Conservation (phyloP, 2,329 filamentous ascomycete genomes). For the Trichophyton benhamiae region DNA sequence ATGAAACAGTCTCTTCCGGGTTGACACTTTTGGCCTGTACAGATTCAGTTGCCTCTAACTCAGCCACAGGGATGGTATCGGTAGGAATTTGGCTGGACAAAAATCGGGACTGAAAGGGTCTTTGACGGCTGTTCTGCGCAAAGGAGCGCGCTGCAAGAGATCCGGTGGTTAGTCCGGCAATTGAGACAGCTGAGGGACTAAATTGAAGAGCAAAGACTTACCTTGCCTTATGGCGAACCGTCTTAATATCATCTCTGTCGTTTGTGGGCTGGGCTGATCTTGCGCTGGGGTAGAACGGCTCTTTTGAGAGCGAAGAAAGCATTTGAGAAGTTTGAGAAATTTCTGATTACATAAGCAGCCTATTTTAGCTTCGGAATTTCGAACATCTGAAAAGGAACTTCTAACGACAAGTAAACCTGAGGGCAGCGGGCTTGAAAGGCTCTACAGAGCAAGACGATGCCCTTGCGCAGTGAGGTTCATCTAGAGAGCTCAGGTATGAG, state of each 20-base stretch:
- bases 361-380: neutral
- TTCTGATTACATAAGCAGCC: neutral
- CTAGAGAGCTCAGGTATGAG: neutral
- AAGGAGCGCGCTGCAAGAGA: constrained; percentile 5
- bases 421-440: neutral
- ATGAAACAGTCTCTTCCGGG: constrained; percentile 2
- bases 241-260: constrained; percentile 29
- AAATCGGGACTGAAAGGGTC: neutral
- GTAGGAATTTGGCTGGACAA: constrained; percentile 12
- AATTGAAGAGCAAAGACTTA: constrained; percentile 16
- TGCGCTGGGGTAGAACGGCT: neutral
- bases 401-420: neutral
- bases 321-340: neutral
- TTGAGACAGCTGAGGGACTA: neutral
- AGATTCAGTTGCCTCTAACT: constrained; percentile 3
- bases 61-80: neutral
- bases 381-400: neutral
- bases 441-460: neutral
- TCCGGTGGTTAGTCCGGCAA: neutral
- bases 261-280: neutral
- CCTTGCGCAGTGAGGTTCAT: too few relatives aligned
- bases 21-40: constrained; percentile 7
- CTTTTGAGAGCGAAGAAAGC: neutral
- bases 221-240: constrained; percentile 30
- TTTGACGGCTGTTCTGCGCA: neutral